Conservation (phyloP, 148 eudicot species). For the Persicaria tinctoria region DNA sequence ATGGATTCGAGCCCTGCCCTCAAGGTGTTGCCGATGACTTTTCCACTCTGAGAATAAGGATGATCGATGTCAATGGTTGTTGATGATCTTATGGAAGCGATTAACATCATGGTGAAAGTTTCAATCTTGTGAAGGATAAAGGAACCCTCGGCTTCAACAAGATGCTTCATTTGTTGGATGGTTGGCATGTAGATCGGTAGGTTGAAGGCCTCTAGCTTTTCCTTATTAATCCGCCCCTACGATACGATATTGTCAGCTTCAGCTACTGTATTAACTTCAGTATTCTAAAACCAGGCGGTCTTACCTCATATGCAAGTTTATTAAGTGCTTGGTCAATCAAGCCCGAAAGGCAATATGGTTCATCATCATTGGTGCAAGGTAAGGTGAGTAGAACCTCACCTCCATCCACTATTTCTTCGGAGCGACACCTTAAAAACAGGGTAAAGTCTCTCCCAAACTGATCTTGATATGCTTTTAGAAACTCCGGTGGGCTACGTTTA, state of each 20-base stretch:
- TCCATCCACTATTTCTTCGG: conserved; percentile 6
- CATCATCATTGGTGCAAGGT: background rate
- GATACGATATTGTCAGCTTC: background rate
- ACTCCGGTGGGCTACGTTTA: background rate
- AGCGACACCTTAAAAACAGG: conserved; percentile 7
- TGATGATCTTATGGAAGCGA: background rate
- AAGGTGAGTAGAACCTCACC: conserved; percentile 8
- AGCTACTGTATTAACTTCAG: too few species aligned
- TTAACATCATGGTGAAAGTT: background rate
- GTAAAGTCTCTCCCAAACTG: conserved; percentile 3
- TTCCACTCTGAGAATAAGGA: background rate
- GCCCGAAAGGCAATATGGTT: background rate
- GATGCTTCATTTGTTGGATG: conserved; percentile 26
- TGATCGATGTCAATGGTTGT: background rate
- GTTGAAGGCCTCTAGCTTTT: conserved; percentile 28
- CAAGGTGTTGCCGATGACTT: background rate
- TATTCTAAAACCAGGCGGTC: too few species aligned
- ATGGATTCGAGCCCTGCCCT: background rate
- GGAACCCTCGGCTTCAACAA: conserved; percentile 18
- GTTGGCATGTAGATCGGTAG: conserved; percentile 33
- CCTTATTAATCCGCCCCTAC: conserved; percentile 29
- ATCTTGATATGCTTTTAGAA: conserved; percentile 2
- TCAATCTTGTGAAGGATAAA: conserved; percentile 19
- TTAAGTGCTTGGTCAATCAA: background rate
- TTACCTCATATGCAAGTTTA: conserved; percentile 7